Evolutionary conservation across 441 rosid genomes (phyloP), one percentile per base, ranked within the genome.

Genomic region (Populus trichocarpa): DNA sequence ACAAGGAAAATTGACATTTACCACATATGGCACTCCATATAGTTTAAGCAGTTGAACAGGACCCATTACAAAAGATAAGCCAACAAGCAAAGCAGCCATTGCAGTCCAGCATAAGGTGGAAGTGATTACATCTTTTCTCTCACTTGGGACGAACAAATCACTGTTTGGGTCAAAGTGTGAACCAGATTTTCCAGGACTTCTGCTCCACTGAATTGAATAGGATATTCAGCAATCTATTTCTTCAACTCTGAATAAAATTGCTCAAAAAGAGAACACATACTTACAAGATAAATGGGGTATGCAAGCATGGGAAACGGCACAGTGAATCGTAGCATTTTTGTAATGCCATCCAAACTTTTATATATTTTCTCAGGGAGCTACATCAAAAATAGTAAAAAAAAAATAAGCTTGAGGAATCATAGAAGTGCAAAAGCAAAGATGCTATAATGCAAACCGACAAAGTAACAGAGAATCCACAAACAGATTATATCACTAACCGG

Each of bases 141-240:
- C 98, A 32, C 78, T 87, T 3, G 93, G 90, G 5, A 80, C 71
- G 70, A 96, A 96, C 82, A 96, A 81, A 64, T 85, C 78, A 70
- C 99, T 89, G 67, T 87, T 69, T 4, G 99, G 99, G 75, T 90
- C 81, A 87, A 88, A 96, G 79, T 96, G 99, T 57, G 98, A 94
- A 18, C 99, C 99, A 76, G 83, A 84, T 83, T 96, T 96, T 36
- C 99, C 99, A n/a, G 99, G 99, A 76, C 97, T 91, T 82, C 99
- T 83, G 50, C 81, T 20, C 93, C 93, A 91, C 99, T 96, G 78
- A 53, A 28, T 68, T 16, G 68, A 61, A 75, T 1, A 53, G 22
- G 18, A 20, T 67, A 40, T 22, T 67, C 63, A 78, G 69, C 63
- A 63, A 32, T 35, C 18, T 13, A 66, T 12, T 73, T n/a, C 50